Evolutionary conservation across 2,329 filamentous ascomycete species (phyloP).

Genomic region (Sporothrix brasiliensis): DNA sequence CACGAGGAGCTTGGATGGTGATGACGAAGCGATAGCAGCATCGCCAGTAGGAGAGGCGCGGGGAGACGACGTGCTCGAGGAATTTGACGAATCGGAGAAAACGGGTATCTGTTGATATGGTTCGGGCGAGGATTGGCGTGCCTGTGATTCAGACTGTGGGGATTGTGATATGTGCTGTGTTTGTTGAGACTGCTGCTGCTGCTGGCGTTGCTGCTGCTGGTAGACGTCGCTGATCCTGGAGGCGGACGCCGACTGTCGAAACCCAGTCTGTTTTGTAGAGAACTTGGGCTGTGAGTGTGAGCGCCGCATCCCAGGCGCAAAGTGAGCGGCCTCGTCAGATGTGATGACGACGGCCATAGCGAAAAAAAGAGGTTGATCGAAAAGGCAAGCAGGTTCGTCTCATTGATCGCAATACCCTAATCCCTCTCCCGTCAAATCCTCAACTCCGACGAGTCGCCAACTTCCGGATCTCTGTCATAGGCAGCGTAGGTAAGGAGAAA

Average conservation of each 20-base stretch:
- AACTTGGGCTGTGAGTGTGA: constrained; percentile 65
- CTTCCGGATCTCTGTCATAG: constrained; percentile 24
- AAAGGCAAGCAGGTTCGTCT: constrained; percentile 7
- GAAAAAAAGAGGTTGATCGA: constrained; percentile 20
- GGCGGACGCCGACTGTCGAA: constrained; percentile 52
- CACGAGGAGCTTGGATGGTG: constrained; percentile 58
- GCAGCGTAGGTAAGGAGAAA: neutral
- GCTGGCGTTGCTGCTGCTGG: constrained; percentile 41
- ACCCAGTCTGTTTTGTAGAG: constrained; percentile 48
- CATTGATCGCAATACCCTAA: constrained; percentile 32
- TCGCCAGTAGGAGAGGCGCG: constrained; percentile 55
- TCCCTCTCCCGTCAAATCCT: constrained; percentile 39
- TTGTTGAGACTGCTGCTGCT: constrained; percentile 16
- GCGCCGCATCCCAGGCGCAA: constrained; percentile 58
- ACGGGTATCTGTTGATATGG: constrained; percentile 42
- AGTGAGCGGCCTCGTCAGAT: constrained; percentile 61
- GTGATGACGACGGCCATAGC: constrained; percentile 60
- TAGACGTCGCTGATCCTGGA: constrained; percentile 54
- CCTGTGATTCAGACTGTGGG: neutral
- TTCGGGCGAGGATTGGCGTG: constrained; percentile 1
- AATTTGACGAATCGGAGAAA: constrained; percentile 53
- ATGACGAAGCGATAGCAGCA: constrained; percentile 59
- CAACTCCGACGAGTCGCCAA: constrained; percentile 38
- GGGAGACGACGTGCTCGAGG: constrained; percentile 61
- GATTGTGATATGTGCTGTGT: neutral